Base-by-base conservation (phyloP, 805 yeast species). In the Ogataea salicorniae region DNA sequence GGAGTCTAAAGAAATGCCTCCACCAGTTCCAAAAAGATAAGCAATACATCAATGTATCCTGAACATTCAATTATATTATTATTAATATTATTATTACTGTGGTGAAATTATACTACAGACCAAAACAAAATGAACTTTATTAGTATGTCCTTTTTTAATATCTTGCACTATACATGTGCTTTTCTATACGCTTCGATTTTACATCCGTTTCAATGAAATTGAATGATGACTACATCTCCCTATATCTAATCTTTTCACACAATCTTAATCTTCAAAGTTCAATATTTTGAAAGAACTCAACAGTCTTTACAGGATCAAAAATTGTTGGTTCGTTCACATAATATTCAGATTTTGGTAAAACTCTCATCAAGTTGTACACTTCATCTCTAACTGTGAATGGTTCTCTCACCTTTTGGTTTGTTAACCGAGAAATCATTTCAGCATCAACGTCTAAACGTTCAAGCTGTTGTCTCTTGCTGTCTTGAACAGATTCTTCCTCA, bases 291-390 rank as follows among this genome's bases (percentile, higher is more conserved):
- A 64, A 57, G 35, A 59, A 61, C 6, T 55, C 55, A 9, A 78
- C 81, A 42, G 84, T 66, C 54, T 77, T 80, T 16, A 69, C 69
- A 23, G 78, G 66, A 61, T 81, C 79, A 58, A 85, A 83, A 3
- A 76, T 66, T 23, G 74, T 75, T 13, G 77, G 77, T 31, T 57
- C 50, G 47, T 59, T 60, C 11, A 71, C 68, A 59, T 81, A 81
- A 47, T 77, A 74, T 1, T 77, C 71, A 0, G 84, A 74, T 47
- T 78, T 79, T 9, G 92, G 92, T 41, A 85, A 70, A 2, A 75
- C 70, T 46, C 83, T 68, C 41, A 84, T 63, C 38, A 84, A 60
- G 42, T 76, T 76, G 58, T 74, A 75, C 22, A 75, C 59, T 48
- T 71, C 76, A 64, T 70, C 75, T 45, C 70, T 56, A 34, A 69